Evolutionary conservation across 1,284 basidiomycete genomes (phyloP).

Genomic region (Cutaneotrichosporon spelunceum): DNA sequence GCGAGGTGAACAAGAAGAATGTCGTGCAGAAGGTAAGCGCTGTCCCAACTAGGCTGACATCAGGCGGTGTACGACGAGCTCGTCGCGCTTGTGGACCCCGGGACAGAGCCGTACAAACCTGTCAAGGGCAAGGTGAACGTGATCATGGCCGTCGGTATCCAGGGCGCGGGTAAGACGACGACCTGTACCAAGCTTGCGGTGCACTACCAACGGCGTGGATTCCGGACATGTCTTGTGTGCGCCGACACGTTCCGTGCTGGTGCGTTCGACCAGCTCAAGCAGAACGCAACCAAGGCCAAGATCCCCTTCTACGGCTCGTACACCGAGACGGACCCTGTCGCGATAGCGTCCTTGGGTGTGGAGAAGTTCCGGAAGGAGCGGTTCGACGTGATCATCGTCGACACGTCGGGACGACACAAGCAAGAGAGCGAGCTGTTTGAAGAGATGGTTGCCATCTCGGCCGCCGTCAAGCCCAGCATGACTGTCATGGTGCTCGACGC

Average conservation of each 20-base stretch:
- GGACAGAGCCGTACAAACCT: conserved; percentile 90
- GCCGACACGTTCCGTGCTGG: conserved; percentile 99
- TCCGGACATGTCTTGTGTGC: conserved; percentile 97
- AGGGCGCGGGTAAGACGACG: conserved; percentile 98
- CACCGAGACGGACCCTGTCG: conserved; percentile 96
- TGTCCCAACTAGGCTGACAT: not conserved
- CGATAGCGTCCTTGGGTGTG: conserved; percentile 91
- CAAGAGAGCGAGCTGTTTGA: conserved; percentile 96
- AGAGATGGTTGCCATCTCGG: conserved; percentile 96
- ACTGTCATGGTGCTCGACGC: conserved; percentile 85
- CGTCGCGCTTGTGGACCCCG: conserved; percentile 89
- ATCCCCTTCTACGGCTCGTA: conserved; percentile 99
- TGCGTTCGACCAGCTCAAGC: conserved; percentile 91
- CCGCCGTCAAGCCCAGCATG: conserved; percentile 91
- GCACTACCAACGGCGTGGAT: conserved; percentile 94
- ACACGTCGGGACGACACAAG: conserved; percentile 95
- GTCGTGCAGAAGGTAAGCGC: conserved; percentile 76
- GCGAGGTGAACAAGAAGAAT: conserved; percentile 77
- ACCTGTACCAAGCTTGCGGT: conserved; percentile 97
- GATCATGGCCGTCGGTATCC: conserved; percentile 95
- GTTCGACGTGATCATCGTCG: conserved; percentile 98
- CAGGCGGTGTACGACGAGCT: conserved; percentile 97
- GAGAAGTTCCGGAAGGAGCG: conserved; percentile 95
- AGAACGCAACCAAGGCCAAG: conserved; percentile 94
- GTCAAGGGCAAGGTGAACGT: conserved; percentile 93